A percentile compares a stretch with the other conserved stretches of the same genome.
Evolutionary conservation across 495 filamentous ascomycete genomes (phyloP).

Genomic region (Penicillium canescens): DNA sequence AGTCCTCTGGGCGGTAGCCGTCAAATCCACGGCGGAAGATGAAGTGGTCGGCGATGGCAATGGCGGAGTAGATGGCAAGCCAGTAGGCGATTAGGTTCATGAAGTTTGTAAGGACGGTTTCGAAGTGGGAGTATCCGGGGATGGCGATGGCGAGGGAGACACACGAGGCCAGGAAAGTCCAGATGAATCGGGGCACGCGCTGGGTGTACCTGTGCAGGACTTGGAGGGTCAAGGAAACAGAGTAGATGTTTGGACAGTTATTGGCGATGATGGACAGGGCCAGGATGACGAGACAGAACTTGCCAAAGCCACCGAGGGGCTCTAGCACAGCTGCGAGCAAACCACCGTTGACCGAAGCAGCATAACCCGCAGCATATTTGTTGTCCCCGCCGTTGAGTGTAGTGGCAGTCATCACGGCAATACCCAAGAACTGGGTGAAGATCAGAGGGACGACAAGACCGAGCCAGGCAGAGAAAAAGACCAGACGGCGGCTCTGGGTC

Average conservation of each 20-base stretch:
- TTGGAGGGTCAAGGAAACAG: slow-evolving; percentile 73
- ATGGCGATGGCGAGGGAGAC: slow-evolving; percentile 76
- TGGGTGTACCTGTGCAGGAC: slow-evolving; percentile 64
- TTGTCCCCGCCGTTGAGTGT: slow-evolving; percentile 45
- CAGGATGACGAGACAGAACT: slow-evolving; percentile 81
- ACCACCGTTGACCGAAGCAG: slow-evolving; percentile 64
- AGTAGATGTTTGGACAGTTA: slow-evolving; percentile 91
- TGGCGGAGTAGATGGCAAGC: slow-evolving; percentile 78
- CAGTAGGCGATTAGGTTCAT: slow-evolving; percentile 82
- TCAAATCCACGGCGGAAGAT: slow-evolving; percentile 66
- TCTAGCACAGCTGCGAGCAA: slow-evolving; percentile 68
- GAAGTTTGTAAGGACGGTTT: slow-evolving; percentile 71
- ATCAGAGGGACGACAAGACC: slow-evolving; percentile 72
- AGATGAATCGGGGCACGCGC: slow-evolving; percentile 74
- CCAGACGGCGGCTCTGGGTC: slow-evolving; percentile 52
- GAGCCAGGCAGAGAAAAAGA: slow-evolving; percentile 69
- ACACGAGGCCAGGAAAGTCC: slow-evolving; percentile 66
- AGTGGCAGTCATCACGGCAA: slow-evolving; percentile 69
- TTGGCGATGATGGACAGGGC: slow-evolving; percentile 79
- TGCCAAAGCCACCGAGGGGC: slow-evolving; percentile 70
- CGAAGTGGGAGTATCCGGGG: slow-evolving; percentile 75
- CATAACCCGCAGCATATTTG: slow-evolving; percentile 63
- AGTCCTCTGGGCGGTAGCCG: slow-evolving; percentile 63
- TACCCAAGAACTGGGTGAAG: slow-evolving; percentile 79
- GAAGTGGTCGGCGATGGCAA: slow-evolving; percentile 74